Conservation (phyloP, 176 grass and related monocot species). For the Carex kokanica region DNA sequence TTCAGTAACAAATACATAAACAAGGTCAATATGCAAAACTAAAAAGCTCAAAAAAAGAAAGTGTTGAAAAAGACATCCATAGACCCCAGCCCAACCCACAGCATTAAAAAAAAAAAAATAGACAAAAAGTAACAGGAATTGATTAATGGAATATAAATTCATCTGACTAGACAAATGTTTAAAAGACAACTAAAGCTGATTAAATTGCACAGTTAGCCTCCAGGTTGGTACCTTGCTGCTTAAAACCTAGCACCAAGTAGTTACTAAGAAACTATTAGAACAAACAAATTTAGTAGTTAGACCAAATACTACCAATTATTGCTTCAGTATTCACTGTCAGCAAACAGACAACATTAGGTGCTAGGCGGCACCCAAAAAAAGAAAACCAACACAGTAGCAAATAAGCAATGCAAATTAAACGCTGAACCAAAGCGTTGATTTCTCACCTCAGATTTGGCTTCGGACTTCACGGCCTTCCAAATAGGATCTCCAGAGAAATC, state of each 20-base stretch:
- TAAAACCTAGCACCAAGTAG: not conserved
- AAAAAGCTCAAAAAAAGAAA: not conserved
- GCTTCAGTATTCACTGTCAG: not conserved
- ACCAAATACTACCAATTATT: not conserved
- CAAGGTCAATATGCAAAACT: not conserved
- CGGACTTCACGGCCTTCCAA: constrained; percentile 76
- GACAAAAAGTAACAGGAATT: not conserved
- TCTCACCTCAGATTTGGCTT: constrained; percentile 80
- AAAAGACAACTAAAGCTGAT: not conserved
- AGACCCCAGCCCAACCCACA: not conserved
- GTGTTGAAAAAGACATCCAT: not conserved
- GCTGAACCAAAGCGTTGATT: not conserved
- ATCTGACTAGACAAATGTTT: not conserved
- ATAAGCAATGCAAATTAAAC: not conserved
- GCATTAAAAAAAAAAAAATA: not conserved
- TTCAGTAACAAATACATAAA: not conserved
- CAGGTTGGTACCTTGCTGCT: not conserved
- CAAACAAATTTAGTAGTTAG: not conserved
- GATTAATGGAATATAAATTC: not conserved
- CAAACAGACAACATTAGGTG: not conserved
- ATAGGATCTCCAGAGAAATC: constrained; percentile 70
- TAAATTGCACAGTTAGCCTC: not conserved
- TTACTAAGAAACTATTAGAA: not conserved
- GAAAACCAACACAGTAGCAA: not conserved
- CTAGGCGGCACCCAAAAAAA: not conserved